Evolutionary conservation across 2,329 filamentous ascomycete species (phyloP).

Genomic region (Botryosphaeria agaves): DNA sequence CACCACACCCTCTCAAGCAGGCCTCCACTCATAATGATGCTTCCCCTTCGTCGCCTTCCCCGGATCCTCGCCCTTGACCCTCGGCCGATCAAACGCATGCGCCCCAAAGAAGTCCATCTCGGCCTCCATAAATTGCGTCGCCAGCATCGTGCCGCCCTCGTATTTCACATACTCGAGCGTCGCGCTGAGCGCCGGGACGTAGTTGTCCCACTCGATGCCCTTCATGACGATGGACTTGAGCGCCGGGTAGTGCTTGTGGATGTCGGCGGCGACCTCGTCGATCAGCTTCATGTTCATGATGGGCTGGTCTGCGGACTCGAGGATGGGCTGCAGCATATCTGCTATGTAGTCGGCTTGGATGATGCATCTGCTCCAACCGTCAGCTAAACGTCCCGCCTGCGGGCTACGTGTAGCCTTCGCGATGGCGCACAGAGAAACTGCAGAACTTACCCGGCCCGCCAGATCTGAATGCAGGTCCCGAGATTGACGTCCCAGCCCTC

Average conservation of each 20-base stretch:
- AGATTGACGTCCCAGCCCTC: slow-evolving; percentile 32
- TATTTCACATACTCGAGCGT: slow-evolving; percentile 43
- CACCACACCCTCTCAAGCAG: background rate
- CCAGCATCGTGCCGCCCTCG: slow-evolving; percentile 29
- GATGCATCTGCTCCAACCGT: no score
- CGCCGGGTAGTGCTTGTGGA: slow-evolving; percentile 24
- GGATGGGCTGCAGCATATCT: slow-evolving; percentile 27
- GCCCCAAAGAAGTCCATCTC: slow-evolving; percentile 43
- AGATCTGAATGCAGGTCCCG: slow-evolving; percentile 27
- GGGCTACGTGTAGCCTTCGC: no score
- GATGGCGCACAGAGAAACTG: no score
- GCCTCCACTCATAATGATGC: slow-evolving; percentile 34
- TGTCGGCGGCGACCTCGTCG: slow-evolving; percentile 25
- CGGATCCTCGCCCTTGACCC: slow-evolving; percentile 24
- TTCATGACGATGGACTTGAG: slow-evolving; percentile 33
- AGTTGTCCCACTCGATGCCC: slow-evolving; percentile 29
- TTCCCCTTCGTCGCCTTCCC: slow-evolving; percentile 28
- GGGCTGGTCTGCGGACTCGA: slow-evolving; percentile 8
- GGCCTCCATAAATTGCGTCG: slow-evolving; percentile 43
- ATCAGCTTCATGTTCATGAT: slow-evolving; percentile 21
- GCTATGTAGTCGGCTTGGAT: slow-evolving; percentile 38
- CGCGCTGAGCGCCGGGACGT: slow-evolving; percentile 34
- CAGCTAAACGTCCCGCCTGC: no score
- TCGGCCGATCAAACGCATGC: slow-evolving; percentile 31
- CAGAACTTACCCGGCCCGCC: slow-evolving; percentile 40